Percentiles rank a stretch among this genome's conserved stretches.
phyloP scores from a whole-genome alignment of 192 early-diverging fungal species.

The Backusella macrospora region DNA sequence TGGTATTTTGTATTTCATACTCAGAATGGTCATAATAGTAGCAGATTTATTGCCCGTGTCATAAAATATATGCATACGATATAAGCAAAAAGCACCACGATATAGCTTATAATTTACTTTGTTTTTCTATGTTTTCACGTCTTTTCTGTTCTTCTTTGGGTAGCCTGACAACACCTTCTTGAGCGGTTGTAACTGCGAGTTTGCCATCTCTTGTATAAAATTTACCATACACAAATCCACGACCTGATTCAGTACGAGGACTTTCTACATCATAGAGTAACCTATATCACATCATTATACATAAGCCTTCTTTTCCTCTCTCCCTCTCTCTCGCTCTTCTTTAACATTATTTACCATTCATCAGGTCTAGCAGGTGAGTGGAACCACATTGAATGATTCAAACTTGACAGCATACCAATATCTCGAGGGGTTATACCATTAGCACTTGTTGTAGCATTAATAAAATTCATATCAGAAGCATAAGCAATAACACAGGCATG shows the following conservation, averaged over 20 bases:
- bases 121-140: not conserved
- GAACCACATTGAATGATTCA: conserved; percentile 87
- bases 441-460: conserved; percentile 43
- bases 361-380: conserved; percentile 82
- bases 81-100: not conserved
- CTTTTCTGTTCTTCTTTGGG: conserved; percentile 31
- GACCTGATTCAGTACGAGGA: conserved; percentile 64
- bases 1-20: too few relatives aligned
- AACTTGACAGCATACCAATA: conserved; percentile 61
- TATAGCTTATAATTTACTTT: not conserved
- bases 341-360: conserved; percentile 66
- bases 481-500: conserved; percentile 60
- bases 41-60: too few relatives aligned
- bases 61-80: too few relatives aligned
- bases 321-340: not conserved
- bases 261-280: conserved; percentile 81
- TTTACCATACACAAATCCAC: conserved; percentile 77
- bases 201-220: conserved; percentile 78
- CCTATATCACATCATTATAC: conserved; percentile 32
- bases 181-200: conserved; percentile 79
- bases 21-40: too few relatives aligned
- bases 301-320: too few relatives aligned
- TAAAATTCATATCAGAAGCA: conserved; percentile 57
- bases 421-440: conserved; percentile 17
- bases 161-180: conserved; percentile 81